Base-by-base conservation (phyloP, 441 rosid genomes). In the Pelargonium australe region DNA sequence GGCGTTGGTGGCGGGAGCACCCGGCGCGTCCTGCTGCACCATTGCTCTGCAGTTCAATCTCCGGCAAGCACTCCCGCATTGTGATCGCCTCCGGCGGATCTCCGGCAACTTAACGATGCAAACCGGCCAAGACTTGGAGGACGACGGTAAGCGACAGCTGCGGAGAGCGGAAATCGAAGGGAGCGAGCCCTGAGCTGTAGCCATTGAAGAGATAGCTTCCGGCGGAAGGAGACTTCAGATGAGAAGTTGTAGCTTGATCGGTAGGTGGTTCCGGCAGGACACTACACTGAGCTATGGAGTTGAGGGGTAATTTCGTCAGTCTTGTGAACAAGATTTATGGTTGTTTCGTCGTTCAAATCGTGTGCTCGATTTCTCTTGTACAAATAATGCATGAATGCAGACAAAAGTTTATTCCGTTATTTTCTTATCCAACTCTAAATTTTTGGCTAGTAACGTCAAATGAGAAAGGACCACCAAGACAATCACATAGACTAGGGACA, bases 1-100 rank as follows among this genome's bases (percentile, higher is more conserved):
- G 66, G 98, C 96, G 74, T 91, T 86, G 58, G 85, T 70, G 0
- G 90, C 89, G 31, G 96, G 79, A 74, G 96, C 82, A 11, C 95
- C 96, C 53, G 78, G 89, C 0, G 77, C 86, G 17, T 88, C 67
- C 78, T 88, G 85, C 78, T 87, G 86, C 4, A 86, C 92, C 94
- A 85, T 90, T 43, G 90, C 85, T 62, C 67, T 74, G 73, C 70
- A 74, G 6, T 72, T 44, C 64, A 68, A 64, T 47, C 72, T n/a
- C 64, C 77, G 70, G 58, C 61, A 28, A 28, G 34, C 34, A 28
- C 34, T 28, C 3, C 34, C 4, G 34, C 34, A 28, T 28, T 28
- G 31, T 55, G 70, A 72, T 31, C 3, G 70, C 68, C 73, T 80
- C 79, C 72, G 66, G 64, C 70, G 65, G 62, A 55, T 66, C 66